phyloP scores from a whole-genome alignment of 805 yeast species.

The Suhomyces tanzawaensis region DNA sequence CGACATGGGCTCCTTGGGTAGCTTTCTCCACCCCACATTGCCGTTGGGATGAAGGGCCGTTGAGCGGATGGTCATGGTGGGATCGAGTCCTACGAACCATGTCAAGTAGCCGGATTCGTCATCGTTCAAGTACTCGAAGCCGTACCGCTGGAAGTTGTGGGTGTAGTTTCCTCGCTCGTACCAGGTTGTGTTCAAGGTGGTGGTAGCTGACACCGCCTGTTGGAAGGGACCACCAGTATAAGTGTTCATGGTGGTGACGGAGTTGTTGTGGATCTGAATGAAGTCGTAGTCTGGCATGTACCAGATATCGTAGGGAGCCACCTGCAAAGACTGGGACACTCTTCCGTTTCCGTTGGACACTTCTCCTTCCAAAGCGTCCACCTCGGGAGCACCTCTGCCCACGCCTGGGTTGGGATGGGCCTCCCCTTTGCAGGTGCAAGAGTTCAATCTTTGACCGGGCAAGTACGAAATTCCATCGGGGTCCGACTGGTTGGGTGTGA shows the following conservation, averaged over 20 bases:
- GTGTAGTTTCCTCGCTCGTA: constrained; percentile 60
- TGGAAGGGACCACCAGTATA: constrained; percentile 94
- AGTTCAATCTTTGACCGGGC: constrained; percentile 76
- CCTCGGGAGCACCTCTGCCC: constrained; percentile 96
- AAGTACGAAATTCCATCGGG: constrained; percentile 84
- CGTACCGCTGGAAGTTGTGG: constrained; percentile 66
- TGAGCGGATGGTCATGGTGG: constrained; percentile 72
- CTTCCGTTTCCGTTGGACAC: constrained; percentile 53
- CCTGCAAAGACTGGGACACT: constrained; percentile 88
- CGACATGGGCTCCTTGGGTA: constrained; percentile 92
- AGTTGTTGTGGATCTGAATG: constrained; percentile 65
- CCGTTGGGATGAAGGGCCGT: constrained; percentile 86
- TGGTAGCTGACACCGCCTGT: constrained; percentile 85
- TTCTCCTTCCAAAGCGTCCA: constrained; percentile 88
- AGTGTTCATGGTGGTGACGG: constrained; percentile 77
- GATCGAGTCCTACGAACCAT: constrained; percentile 83
- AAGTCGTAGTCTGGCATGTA: constrained; percentile 85
- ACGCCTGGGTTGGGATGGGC: constrained; percentile 84
- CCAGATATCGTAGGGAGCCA: constrained; percentile 96
- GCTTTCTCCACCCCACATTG: constrained; percentile 77
- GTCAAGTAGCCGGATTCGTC: constrained; percentile 67
- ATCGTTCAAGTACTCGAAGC: constrained; percentile 76
- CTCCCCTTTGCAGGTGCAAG: constrained; percentile 78
- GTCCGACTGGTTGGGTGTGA: constrained; percentile 88
- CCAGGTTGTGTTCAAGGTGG: constrained; percentile 82